A percentile compares a stretch with the other conserved stretches of the same genome.
phyloP scores from a whole-genome alignment of 352 stramenopile species.

The Phytophthora sojae region DNA sequence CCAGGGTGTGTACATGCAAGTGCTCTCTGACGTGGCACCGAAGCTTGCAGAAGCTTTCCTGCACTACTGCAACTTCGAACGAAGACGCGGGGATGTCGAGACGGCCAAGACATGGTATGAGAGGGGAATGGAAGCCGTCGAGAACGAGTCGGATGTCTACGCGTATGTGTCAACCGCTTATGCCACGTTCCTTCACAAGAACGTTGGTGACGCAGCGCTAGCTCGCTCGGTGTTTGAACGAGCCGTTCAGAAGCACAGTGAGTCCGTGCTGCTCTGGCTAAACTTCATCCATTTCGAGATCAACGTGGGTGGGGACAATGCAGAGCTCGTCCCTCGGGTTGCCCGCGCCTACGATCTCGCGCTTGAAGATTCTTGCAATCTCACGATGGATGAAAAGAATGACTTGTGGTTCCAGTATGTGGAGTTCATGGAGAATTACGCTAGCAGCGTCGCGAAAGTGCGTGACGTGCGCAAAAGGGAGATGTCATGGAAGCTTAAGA shows the following conservation, averaged over 20 bases:
- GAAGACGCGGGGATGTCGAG: conserved; percentile 61
- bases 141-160: conserved; percentile 52
- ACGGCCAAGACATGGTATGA: conserved; percentile 63
- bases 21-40: conserved; percentile 62
- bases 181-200: conserved; percentile 64
- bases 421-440: conserved; percentile 77
- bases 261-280: conserved; percentile 68
- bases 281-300: conserved; percentile 79
- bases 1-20: conserved; percentile 60
- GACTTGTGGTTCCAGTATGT: conserved; percentile 85
- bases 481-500: conserved; percentile 75
- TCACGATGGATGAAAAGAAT: conserved; percentile 79
- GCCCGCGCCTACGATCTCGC: conserved; percentile 53
- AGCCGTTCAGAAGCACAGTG: conserved; percentile 49
- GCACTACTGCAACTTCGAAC: conserved; percentile 76
- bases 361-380: conserved; percentile 55
- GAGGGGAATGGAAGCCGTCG: conserved; percentile 52
- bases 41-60: conserved; percentile 74
- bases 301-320: conserved; percentile 25
- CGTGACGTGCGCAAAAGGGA: conserved; percentile 62
- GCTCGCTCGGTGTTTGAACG: conserved; percentile 58
- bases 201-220: conserved; percentile 42
- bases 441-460: conserved; percentile 47
- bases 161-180: conserved; percentile 64
- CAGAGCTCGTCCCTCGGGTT: conserved; percentile 54